phyloP scores from a whole-genome alignment of 257 asterid genomes.

The Solanum tacnaense region DNA sequence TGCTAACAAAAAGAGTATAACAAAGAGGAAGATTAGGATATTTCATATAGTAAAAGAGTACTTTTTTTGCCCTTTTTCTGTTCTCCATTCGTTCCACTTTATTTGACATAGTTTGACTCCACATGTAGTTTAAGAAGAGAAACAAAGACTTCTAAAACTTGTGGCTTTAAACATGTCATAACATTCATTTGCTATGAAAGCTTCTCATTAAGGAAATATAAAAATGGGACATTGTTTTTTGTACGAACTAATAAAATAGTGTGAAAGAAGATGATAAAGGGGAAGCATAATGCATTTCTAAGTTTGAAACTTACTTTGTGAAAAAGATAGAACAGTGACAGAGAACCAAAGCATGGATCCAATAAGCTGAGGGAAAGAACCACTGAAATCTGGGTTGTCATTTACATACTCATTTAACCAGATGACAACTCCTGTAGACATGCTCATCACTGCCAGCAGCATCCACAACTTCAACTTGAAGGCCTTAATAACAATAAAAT shows the following conservation, averaged over 20 bases:
- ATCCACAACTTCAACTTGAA: slow-evolving; percentile 49
- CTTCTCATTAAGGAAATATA: not conserved
- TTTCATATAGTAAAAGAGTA: not conserved
- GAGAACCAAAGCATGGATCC: slow-evolving; percentile 56
- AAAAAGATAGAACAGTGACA: slow-evolving; percentile 38
- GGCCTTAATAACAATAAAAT: slow-evolving; percentile 26
- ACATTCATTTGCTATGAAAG: not conserved
- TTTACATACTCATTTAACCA: slow-evolving; percentile 45
- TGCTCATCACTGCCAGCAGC: slow-evolving; percentile 20
- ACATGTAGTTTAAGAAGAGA: not conserved
- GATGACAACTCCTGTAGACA: slow-evolving; percentile 30
- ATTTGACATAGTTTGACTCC: not conserved
- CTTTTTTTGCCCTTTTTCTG: not conserved
- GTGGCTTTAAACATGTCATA: not conserved
- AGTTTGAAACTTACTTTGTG: slow-evolving; percentile 34
- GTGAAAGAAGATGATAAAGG: not conserved
- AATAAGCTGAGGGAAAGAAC: slow-evolving; percentile 18
- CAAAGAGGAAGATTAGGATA: not conserved
- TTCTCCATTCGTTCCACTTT: not conserved
- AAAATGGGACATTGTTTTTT: not conserved
- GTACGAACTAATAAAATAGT: not conserved
- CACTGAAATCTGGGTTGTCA: slow-evolving; percentile 31
- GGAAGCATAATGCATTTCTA: not conserved
- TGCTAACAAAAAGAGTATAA: not conserved
- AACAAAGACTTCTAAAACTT: not conserved